Evolutionary conservation across 371 early-diverging fungal species (phyloP), one percentile per base, ranked within the genome.

Genomic region (Rhizopus delemar): DNA sequence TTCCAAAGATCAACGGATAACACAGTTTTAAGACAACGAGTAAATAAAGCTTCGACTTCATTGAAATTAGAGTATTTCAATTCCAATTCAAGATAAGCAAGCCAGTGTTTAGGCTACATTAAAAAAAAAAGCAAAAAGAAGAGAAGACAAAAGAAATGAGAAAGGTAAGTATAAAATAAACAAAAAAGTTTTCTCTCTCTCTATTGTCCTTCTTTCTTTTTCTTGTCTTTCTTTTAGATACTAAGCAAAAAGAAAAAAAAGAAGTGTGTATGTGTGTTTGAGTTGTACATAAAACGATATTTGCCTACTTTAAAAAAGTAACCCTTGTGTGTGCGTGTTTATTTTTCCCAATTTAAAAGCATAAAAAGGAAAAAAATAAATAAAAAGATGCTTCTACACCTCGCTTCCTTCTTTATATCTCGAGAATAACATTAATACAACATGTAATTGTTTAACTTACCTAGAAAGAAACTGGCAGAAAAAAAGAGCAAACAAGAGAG

Each of bases 1-100:
- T 87, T 84, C 91, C 93, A 95, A 9, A 97, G 80, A 35, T 93
- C 95, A 35, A 98, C 87, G 6, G 92, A 90, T 8, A 87, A 83
- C 6, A 93, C 90, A 29, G 80, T 79, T 54, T 86, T 84, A 48
- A 96, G 84, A 66, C 92, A 93, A 39, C 87, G 83, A 31, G 85
- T 87, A 65, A 96, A 98, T 16, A 98, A 73, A n/a, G 83, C 73
- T 70, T 93, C 94, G 31, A 93, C 90, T 61, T 85, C 78, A 58
- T 86, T 88, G 54, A 82, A 82, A 62, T 90, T 86, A 15, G 86
- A 80, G 50, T 86, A 84, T 59, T 86, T 85, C 60, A 90, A 82
- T 71, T 96, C 96, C 74, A 90, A 84, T 56, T 93, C 95, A 56
- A 89, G 83, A 65, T 91, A 94, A 16, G 76, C 72, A 55, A 93